Evolutionary conservation across 495 filamentous ascomycete genomes (phyloP).

Genomic region (Podospora tetraspora): DNA sequence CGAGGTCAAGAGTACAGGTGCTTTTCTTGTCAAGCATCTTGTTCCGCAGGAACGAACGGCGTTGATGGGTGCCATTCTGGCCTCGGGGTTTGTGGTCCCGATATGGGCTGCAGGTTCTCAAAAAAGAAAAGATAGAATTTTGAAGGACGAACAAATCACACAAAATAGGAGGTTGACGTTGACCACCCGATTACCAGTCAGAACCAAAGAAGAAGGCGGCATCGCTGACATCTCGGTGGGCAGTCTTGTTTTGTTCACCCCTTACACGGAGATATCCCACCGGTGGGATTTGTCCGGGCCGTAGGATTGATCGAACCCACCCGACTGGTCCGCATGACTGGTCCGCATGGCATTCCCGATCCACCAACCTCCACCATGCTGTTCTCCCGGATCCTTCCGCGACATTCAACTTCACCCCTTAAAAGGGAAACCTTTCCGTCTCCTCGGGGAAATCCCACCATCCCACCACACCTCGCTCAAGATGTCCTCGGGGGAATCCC

Average conservation of each 20-base stretch:
- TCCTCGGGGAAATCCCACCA: slow-evolving; percentile 2
- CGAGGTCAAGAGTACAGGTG: background rate
- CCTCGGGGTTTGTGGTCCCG: too few species aligned
- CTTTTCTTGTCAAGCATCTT: background rate
- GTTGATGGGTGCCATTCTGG: background rate
- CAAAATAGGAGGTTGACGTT: background rate
- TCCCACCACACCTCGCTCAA: background rate
- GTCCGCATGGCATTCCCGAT: background rate
- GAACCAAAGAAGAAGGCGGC: background rate
- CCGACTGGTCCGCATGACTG: background rate
- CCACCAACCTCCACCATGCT: too few species aligned
- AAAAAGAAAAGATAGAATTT: background rate
- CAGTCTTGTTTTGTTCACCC: background rate
- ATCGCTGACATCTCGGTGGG: background rate
- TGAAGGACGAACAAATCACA: background rate
- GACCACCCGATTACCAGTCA: background rate
- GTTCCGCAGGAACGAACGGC: background rate
- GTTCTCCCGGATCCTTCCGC: background rate
- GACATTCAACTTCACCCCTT: background rate
- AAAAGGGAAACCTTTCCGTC: background rate
- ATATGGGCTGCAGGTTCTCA: background rate
- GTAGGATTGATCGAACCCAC: background rate
- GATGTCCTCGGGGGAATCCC: background rate
- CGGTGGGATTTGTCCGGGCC: background rate
- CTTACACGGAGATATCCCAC: background rate